Base-by-base conservation (phyloP, 1,284 basidiomycete genomes). In the Tylopilus orsonianus region DNA sequence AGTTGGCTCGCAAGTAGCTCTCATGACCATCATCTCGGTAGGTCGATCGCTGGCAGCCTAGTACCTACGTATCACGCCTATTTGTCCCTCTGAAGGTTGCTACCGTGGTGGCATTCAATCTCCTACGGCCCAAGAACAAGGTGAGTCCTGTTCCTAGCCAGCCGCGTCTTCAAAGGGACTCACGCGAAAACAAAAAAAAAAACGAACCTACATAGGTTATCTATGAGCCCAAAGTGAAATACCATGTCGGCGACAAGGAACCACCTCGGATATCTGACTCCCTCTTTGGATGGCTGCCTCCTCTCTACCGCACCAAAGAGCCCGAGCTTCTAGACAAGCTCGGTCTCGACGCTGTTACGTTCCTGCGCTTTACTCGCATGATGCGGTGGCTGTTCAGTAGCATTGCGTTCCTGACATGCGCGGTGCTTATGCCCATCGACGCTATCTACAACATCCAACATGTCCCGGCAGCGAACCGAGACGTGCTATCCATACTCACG, bases 331-430 rank as follows among this genome's bases (percentile, higher is more conserved):
- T 98, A 26, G 83, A 90, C 57, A 93, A 95, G 66, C 80, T 97
- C 60, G 96, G 92, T 14, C 81, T 97, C 18, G 97, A 99, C 66
- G 96, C 95, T 0, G 87, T 93, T 42, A 81, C 90, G 12, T 99
- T 92, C 69, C 81, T 99, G 16, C 87, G 95, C 19, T 97, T 99
- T 67, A 78, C 89, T 23, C 85, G 93, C 52, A 85, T 99, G 74
- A 79, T 90, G 62, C 84, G 93, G 22, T 83, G 80, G 75, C 73
- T 91, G 33, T 95, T 94, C 73, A 72, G 79, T 36, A 69, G 72
- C 33, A 75, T 93, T 46, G 82, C 88, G 1, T 42, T 80, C 43
- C 71, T 93, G 42, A 76, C 83, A 36, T 90, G 88, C 57, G 81
- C 74, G 14, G 74, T 93, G 30, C 81, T 97, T 52, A 79, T 97